Base-by-base conservation (phyloP, 305 asterid species). In the Ajuga reptans region DNA sequence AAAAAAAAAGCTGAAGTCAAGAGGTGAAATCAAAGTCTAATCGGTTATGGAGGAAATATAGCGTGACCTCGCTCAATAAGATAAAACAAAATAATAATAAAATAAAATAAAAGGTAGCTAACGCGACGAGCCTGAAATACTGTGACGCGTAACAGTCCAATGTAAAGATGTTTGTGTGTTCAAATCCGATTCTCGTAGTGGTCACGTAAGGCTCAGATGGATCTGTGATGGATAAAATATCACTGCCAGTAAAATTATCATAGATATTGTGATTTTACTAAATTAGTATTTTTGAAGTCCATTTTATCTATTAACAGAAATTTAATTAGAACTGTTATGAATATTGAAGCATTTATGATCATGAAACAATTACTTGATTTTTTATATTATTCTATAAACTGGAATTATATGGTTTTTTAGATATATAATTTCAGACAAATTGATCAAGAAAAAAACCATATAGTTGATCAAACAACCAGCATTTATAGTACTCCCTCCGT, bases 1-100 rank as follows among this genome's bases (percentile, higher is more conserved):
- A n/a, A n/a, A n/a, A n/a, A n/a, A n/a, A 71, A 73, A 73, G 55
- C 49, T 58, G 60, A 56, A 76, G 83, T 78, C 83, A 70, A 75
- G 62, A 52, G 11, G 54, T 27, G 74, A 42, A 65, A 66, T 52
- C 34, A n/a, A 59, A 59, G 74, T 67, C 68, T 66, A 61, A 24
- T 39, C 42, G 64, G 45, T 56, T 49, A 33, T 59, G 62, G 71
- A 14, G 62, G 46, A 29, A 15, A 31, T 46, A 9, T 36, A 36
- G 41, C 41, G 41, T 36, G 41, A 36, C 41, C 0, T 4, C 1
- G 0, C 9, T 21, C 27, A 21, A 21, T 21, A 21, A 21, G 2
- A 21, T 21, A 21, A 21, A 0, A 21, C n/a, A n/a, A n/a, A n/a
- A n/a, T n/a, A n/a, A n/a, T n/a, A n/a, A n/a, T n/a, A n/a, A n/a